Evolutionary conservation across 2,329 filamentous ascomycete species (phyloP), one percentile per base, ranked within the genome.

Genomic region (Escovopsis weberi): DNA sequence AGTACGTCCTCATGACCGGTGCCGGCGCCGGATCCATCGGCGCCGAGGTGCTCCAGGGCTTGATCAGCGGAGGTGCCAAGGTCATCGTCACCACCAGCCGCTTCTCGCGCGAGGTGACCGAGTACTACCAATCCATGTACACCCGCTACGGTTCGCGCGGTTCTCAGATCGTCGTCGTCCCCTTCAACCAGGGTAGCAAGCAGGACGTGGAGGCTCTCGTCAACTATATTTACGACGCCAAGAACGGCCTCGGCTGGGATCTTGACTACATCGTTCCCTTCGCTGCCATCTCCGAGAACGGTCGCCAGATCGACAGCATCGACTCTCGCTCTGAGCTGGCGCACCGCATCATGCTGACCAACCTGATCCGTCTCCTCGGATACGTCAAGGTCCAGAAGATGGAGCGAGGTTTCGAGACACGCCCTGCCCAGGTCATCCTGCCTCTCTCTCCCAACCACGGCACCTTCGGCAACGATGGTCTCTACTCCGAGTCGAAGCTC

Each of bases 121-220:
- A 98, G 68, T 98, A 96, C 69, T 98, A 98, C 67, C 91, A 98
- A 66, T 80, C 86, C 44, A 96, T 98, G 84, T 98, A 98, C 64
- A 84, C 88, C 48, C 84, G 88, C 47, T 94, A 84, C 56, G 91
- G 91, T 56, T 85, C 86, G 47, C 84, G 86, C 50, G 91, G 91
- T 50, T 96, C 91, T 45, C 88, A 96, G 67, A 81, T 98, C 43
- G 86, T 98, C 35, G 91, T 98, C 43, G 93, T 96, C 43, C 91
- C 93, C 40, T 98, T 98, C 77, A 98, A 98, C 65, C 88, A 95
- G 63, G 91, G 89, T 50, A 96, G 89, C 70, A 93, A 95, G 68
- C 89, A 96, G 62, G 91, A 98, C 59, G 85, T 95, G 33, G 86
- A 96, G 62, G 87, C 87, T 38, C 74, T 98, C 7, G 73, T 98